Percentiles rank a stretch among this genome's conserved stretches.
Evolutionary conservation across 805 yeast species (phyloP).

Genomic region (Yamadazyma philogaea): DNA sequence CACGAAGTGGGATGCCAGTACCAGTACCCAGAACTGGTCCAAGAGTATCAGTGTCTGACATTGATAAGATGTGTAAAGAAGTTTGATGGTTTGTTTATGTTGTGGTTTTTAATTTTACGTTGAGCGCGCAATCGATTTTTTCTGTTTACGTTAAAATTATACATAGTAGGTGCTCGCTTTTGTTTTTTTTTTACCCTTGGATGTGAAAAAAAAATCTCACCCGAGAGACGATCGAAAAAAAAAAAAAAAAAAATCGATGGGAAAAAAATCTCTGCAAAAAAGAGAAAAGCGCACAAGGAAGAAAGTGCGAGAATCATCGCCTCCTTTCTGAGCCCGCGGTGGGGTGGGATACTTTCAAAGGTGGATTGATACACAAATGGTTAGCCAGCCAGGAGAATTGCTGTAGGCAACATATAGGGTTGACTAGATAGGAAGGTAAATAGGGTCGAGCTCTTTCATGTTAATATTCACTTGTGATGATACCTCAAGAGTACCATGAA

Average conservation of each 20-base stretch:
- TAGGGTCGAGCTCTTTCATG: no score
- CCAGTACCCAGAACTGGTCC: background rate
- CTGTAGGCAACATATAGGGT: background rate
- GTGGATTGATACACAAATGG: background rate
- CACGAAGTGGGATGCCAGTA: background rate
- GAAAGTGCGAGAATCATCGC: slow-evolving; percentile 6
- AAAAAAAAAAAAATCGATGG: no score
- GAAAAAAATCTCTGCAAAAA: no score
- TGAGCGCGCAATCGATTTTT: background rate
- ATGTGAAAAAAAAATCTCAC: no score
- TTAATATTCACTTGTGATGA: background rate
- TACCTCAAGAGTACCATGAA: no score
- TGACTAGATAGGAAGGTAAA: background rate
- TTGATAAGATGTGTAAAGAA: background rate
- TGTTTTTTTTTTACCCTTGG: no score
- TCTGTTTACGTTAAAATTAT: background rate
- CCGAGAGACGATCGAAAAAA: background rate
- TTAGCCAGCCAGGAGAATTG: background rate
- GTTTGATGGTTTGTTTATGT: slow-evolving; percentile 5
- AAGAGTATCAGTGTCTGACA: slow-evolving; percentile 9
- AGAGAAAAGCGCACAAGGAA: background rate
- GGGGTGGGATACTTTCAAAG: background rate
- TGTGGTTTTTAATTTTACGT: background rate
- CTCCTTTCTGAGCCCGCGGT: slow-evolving; percentile 8
- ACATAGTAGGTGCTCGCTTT: background rate